These are phyloP conservation scores for Symbiodinium natans DNA, from an alignment of 73 alveolate genomes.

Conservation along the genomic window DNA sequence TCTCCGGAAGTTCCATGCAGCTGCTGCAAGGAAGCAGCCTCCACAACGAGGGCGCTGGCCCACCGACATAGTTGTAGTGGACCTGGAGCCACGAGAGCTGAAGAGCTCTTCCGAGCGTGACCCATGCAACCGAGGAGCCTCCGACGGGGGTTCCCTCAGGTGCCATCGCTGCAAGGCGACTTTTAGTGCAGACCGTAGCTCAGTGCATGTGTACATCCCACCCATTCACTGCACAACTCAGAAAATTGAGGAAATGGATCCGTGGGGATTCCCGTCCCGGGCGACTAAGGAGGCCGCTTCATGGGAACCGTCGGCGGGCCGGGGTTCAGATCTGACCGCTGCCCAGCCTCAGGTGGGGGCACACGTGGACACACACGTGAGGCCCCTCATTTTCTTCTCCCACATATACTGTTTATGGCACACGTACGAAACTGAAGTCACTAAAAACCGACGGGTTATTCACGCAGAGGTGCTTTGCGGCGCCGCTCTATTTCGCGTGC, in stretches of 20 bases:
- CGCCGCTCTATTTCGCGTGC: slow-evolving; percentile 88
- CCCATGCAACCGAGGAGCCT: neutral
- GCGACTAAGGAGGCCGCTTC: slow-evolving; percentile 16
- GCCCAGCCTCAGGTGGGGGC: slow-evolving; percentile 41
- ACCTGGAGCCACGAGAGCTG: slow-evolving; percentile 1
- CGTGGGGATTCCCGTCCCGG: too few relatives aligned
- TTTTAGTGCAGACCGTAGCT: too few relatives aligned
- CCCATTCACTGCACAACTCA: too few relatives aligned
- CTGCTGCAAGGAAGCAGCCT: slow-evolving; percentile 4
- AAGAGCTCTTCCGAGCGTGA: neutral
- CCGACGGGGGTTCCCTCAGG: slow-evolving; percentile 57
- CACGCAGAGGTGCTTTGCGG: slow-evolving; percentile 1
- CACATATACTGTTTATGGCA: too few relatives aligned
- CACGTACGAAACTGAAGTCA: too few relatives aligned
- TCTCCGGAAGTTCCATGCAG: neutral
- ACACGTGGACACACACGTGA: too few relatives aligned
- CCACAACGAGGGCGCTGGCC: slow-evolving; percentile 82
- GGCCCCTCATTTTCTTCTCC: too few relatives aligned
- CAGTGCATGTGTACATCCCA: too few relatives aligned
- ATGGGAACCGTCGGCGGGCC: slow-evolving; percentile 81
- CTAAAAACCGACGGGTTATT: too few relatives aligned
- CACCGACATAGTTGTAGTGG: slow-evolving; percentile 87
- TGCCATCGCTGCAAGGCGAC: neutral
- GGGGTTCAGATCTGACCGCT: slow-evolving; percentile 75
- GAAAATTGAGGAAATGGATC: too few relatives aligned